Evolutionary conservation across 2,329 filamentous ascomycete species (phyloP).

Genomic region (Verticillium albo-atrum): DNA sequence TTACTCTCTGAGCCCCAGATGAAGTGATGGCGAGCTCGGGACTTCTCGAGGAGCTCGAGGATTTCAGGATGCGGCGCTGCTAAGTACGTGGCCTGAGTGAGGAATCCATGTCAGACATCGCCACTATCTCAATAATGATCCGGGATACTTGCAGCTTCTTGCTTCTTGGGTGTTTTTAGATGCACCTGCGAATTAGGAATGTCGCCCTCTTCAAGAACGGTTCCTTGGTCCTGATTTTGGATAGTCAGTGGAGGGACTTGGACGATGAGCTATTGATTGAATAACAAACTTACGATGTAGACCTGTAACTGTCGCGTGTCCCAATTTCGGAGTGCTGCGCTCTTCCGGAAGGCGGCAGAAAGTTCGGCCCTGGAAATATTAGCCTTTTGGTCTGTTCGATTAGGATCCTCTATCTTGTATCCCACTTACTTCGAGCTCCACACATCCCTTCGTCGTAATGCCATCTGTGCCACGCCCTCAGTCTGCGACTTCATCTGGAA

Average conservation of each 20-base stretch:
- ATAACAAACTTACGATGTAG: background rate
- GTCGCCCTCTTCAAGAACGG: background rate
- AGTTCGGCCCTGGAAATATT: background rate
- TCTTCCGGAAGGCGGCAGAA: background rate
- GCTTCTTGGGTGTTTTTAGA: constrained; percentile 4
- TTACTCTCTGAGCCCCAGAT: constrained; percentile 4
- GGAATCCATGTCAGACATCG: background rate
- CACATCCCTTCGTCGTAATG: background rate
- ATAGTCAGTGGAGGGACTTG: background rate
- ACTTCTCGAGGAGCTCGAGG: background rate
- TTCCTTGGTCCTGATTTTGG: constrained; percentile 2
- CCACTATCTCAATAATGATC: background rate
- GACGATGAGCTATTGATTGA: background rate
- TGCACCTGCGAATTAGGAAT: background rate
- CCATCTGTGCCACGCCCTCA: constrained; percentile 1
- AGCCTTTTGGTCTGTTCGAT: too few relatives aligned
- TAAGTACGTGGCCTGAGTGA: constrained; percentile 3
- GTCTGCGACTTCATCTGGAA: constrained; percentile 7
- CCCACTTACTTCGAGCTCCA: constrained; percentile 4
- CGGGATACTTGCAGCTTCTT: constrained; percentile 3
- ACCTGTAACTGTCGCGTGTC: constrained; percentile 3
- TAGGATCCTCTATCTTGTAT: background rate
- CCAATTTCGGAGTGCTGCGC: constrained; percentile 1
- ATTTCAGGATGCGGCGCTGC: constrained; percentile 6
- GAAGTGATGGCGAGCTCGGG: constrained; percentile 3